phyloP scores from a whole-genome alignment of 2,329 filamentous ascomycete species.

The Diplodia seriata region DNA sequence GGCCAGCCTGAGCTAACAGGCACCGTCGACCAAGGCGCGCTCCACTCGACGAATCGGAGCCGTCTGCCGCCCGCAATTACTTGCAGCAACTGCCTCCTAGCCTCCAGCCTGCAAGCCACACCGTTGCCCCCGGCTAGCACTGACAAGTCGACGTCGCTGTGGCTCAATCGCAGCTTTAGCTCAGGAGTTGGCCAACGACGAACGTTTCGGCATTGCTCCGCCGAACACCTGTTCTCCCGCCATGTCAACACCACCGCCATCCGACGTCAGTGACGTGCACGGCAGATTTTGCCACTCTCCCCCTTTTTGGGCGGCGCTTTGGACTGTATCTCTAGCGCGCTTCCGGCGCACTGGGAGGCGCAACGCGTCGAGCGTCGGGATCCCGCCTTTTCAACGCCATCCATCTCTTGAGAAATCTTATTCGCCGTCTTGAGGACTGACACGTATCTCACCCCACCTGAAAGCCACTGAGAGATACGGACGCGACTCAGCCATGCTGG shows the following conservation, averaged over 20 bases:
- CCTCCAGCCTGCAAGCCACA: conserved; percentile 21
- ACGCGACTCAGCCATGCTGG: neutral
- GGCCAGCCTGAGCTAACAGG: conserved; percentile 2
- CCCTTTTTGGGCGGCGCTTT: neutral
- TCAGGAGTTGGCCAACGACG: neutral
- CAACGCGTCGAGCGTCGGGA: conserved; percentile 10
- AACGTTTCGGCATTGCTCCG: neutral
- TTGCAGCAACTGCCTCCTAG: conserved; percentile 23
- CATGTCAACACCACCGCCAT: neutral
- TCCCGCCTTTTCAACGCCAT: conserved; percentile 1
- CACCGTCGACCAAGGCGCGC: conserved; percentile 21
- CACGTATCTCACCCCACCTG: neutral
- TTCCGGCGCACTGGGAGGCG: neutral
- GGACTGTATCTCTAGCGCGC: neutral
- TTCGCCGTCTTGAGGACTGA: neutral
- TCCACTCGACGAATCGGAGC: conserved; percentile 15
- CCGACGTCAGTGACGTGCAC: neutral
- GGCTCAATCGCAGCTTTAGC: conserved; percentile 17
- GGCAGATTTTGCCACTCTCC: neutral
- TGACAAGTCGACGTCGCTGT: conserved; percentile 5
- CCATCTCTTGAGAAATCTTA: neutral
- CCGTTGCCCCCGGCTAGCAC: conserved; percentile 22
- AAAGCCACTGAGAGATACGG: neutral
- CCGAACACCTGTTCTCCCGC: conserved; percentile 21
- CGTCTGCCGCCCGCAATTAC: conserved; percentile 15